phyloP scores from a whole-genome alignment of 192 early-diverging fungal species.

The Backusella parvicylindrica region DNA sequence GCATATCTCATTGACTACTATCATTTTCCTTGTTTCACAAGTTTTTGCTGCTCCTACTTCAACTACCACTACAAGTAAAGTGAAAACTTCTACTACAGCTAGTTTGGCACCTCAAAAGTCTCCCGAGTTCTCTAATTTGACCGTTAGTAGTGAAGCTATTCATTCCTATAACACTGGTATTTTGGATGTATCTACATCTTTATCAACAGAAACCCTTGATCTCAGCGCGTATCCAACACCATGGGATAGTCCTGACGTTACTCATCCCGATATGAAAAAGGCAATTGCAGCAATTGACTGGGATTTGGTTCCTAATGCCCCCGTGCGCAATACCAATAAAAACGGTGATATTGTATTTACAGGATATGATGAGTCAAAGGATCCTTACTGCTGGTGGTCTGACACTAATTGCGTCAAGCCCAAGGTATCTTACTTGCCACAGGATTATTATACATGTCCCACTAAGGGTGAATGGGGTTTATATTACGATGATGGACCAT shows the following conservation, averaged over 20 bases:
- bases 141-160: slow-evolving; percentile 11
- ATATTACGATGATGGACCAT: slow-evolving; percentile 24
- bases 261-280: slow-evolving; percentile 19
- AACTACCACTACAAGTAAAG: not conserved
- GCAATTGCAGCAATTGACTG: slow-evolving; percentile 22
- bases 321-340: slow-evolving; percentile 10
- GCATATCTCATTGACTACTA: slow-evolving; percentile 6
- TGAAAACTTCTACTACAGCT: not conserved
- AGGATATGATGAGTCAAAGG: not conserved
- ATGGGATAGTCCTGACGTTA: slow-evolving; percentile 23
- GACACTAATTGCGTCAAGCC: slow-evolving; percentile 7
- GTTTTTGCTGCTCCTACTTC: not conserved
- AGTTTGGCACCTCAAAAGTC: slow-evolving; percentile 17
- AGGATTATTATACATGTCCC: slow-evolving; percentile 13
- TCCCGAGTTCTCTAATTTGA: not conserved
- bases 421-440: slow-evolving; percentile 21
- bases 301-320: slow-evolving; percentile 18
- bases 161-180: slow-evolving; percentile 12
- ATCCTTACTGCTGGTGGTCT: slow-evolving; percentile 21
- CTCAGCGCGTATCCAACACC: slow-evolving; percentile 16
- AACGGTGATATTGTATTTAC: slow-evolving; percentile 25
- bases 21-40: not conserved
- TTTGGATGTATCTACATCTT: slow-evolving; percentile 1
- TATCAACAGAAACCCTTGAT: slow-evolving; percentile 3
- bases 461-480: slow-evolving; percentile 16